Evolutionary conservation across 371 early-diverging fungal genomes (phyloP), one percentile per base, ranked within the genome.

Genomic region (Rhizopus arrhizus): DNA sequence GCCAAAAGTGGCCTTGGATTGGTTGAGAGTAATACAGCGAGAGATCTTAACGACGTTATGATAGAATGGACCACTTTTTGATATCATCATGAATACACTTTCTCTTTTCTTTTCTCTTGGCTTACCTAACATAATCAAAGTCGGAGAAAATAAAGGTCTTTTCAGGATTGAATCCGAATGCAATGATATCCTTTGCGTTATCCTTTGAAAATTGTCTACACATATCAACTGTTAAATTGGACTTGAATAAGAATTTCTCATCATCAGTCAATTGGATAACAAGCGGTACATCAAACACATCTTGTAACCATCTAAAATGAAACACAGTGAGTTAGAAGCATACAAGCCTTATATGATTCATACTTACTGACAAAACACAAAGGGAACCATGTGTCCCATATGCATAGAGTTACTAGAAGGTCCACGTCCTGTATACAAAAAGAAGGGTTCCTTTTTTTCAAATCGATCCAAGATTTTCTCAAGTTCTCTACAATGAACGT

Each of bases 201-300:
- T 91, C 89, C 35, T 75, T 74, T 8, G 93, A 85, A 73, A 85
- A 97, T 65, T 91, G 80, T 62, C 86, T 82, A 43, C 90, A 85
- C 45, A 97, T 90, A 58, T 97, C 98, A 7, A 97, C 63, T 43
- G 91, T 94, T 63, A 99, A 78, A 43, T 92, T 90, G 56, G 90
- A 82, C 82, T 96, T 96, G 87, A 97, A 99, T 70, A 99, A 78
- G 82, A 95, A 99, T 86, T 99, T 99, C 82, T 99, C 99, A 70
- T 99, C 99, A 70, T 99, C 99, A 7, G 99, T 99, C 69, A 99
- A 84, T 74, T 99, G 99, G 64, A 99, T 95, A 12, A 99, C 99
- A 47, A 99, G 75, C 35, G 95, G 96, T 9, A 92, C 94, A 69
- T 96, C 89, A 83, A 99, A 99, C 13, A 94, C 91, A 16, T 99